A percentile compares a stretch with the other conserved stretches of the same genome.
Evolutionary conservation across 345 rosid genomes (phyloP).

Genomic region (Kandelia obovata): DNA sequence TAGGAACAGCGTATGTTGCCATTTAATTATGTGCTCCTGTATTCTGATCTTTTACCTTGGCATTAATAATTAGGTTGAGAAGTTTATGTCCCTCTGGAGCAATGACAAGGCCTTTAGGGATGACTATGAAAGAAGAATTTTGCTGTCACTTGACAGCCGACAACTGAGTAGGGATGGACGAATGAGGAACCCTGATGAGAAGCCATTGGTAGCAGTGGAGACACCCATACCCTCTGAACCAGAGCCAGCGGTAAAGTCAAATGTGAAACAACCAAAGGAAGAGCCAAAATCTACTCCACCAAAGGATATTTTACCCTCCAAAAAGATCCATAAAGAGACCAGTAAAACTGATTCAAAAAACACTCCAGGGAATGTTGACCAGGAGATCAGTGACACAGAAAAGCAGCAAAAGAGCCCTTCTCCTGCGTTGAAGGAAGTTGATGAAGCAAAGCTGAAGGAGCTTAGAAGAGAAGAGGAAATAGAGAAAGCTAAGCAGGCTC

Average conservation of each 20-base stretch:
- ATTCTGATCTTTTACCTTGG: conserved; percentile 18
- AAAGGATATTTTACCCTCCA: conserved; percentile 32
- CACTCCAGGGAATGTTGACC: conserved; percentile 36
- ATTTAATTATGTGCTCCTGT: conserved; percentile 1
- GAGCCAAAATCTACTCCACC: conserved; percentile 46
- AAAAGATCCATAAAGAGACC: conserved; percentile 46
- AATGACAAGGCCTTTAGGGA: conserved; percentile 67
- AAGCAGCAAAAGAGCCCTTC: conserved; percentile 37
- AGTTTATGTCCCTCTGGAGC: conserved; percentile 74
- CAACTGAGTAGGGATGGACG: conserved; percentile 70
- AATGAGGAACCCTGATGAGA: conserved; percentile 54
- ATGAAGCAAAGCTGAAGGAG: conserved; percentile 70
- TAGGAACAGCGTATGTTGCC: background rate
- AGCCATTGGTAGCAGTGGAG: conserved; percentile 52
- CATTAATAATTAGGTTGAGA: conserved; percentile 52
- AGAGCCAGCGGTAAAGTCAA: conserved; percentile 46
- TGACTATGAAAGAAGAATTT: conserved; percentile 70
- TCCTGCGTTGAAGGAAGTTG: conserved; percentile 38
- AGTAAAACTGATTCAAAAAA: conserved; percentile 31
- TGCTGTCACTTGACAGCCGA: conserved; percentile 56
- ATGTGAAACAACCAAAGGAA: conserved; percentile 55
- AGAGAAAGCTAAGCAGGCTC: conserved; percentile 79
- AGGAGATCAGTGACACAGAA: conserved; percentile 35
- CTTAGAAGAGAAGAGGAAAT: conserved; percentile 85
- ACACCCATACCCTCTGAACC: conserved; percentile 26